phyloP scores from a whole-genome alignment of 768 basidiomycete species.

The Piloderma croceum region DNA sequence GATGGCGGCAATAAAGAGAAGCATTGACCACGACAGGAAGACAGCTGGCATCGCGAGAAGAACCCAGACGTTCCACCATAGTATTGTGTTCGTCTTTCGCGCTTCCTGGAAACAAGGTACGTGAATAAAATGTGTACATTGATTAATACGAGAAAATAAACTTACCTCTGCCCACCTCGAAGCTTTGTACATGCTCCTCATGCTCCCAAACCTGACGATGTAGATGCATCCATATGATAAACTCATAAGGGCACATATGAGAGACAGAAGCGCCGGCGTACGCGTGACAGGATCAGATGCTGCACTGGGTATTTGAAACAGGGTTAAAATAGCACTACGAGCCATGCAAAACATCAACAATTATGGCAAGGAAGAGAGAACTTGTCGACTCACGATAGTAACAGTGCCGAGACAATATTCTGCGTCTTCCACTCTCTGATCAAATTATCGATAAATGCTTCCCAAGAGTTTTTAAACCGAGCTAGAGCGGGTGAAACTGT shows the following conservation, averaged over 20 bases:
- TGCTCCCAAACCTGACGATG: slow-evolving; percentile 64
- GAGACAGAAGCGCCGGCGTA: slow-evolving; percentile 55
- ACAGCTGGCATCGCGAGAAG: slow-evolving; percentile 60
- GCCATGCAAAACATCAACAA: not conserved
- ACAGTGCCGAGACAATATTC: slow-evolving; percentile 68
- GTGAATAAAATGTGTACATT: not conserved
- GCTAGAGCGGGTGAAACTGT: slow-evolving; percentile 58
- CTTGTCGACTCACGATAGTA: slow-evolving; percentile 33
- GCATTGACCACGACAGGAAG: slow-evolving; percentile 60
- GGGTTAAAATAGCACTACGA: slow-evolving; percentile 60
- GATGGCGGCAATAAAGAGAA: slow-evolving; percentile 32
- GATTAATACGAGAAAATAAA: not conserved
- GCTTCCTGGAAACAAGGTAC: slow-evolving; percentile 54
- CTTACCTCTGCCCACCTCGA: slow-evolving; percentile 66
- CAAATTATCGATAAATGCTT: slow-evolving; percentile 64
- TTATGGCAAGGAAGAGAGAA: not conserved
- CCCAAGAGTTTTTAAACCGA: slow-evolving; percentile 65
- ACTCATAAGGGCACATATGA: slow-evolving; percentile 65
- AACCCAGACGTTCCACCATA: slow-evolving; percentile 64
- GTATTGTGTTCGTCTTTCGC: slow-evolving; percentile 24
- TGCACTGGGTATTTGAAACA: slow-evolving; percentile 53
- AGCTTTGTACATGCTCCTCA: slow-evolving; percentile 68
- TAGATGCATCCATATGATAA: slow-evolving; percentile 70
- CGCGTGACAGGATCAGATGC: slow-evolving; percentile 57
- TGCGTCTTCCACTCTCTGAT: slow-evolving; percentile 71